Percentiles rank a stretch among this genome's conserved stretches.
phyloP scores from a whole-genome alignment of 2,329 filamentous ascomycete species.

The Chaetomium strumarium region DNA sequence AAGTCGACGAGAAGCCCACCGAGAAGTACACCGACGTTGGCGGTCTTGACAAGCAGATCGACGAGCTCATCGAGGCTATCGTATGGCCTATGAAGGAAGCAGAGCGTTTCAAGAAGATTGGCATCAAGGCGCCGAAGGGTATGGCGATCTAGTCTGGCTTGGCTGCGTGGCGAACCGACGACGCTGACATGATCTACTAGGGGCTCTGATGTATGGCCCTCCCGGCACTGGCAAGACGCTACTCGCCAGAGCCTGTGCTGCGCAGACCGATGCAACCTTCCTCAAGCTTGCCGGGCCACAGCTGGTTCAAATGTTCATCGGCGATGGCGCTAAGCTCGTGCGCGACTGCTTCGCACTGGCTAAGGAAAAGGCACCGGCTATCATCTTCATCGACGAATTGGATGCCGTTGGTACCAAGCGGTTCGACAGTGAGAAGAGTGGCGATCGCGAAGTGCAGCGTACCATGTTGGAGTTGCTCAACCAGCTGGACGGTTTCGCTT shows the following conservation, averaged over 20 bases:
- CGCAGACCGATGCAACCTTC: slow-evolving; percentile 97
- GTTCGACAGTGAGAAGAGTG: slow-evolving; percentile 97
- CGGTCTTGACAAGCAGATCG: slow-evolving; percentile 97
- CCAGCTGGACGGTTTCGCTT: slow-evolving; percentile 96
- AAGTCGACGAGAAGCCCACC: slow-evolving; percentile 98
- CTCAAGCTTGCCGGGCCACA: slow-evolving; percentile 96
- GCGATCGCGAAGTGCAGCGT: slow-evolving; percentile 94
- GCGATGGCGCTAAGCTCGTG: slow-evolving; percentile 95
- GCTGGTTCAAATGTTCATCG: slow-evolving; percentile 99
- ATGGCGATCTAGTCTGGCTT: slow-evolving; percentile 26
- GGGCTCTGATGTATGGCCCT: slow-evolving; percentile 95
- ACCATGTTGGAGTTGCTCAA: slow-evolving; percentile 99
- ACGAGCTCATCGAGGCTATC: slow-evolving; percentile 95
- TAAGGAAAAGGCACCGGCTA: slow-evolving; percentile 97
- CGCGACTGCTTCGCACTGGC: slow-evolving; percentile 95
- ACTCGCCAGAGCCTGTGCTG: slow-evolving; percentile 89
- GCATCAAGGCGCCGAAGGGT: slow-evolving; percentile 99
- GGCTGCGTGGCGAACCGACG: too few species aligned
- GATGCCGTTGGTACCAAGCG: slow-evolving; percentile 98
- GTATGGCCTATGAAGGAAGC: slow-evolving; percentile 99
- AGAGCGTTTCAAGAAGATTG: slow-evolving; percentile 98
- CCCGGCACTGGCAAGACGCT: slow-evolving; percentile 88
- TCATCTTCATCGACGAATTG: slow-evolving; percentile 99
- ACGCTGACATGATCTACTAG: slow-evolving; percentile 39
- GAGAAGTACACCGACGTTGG: slow-evolving; percentile 99